A percentile compares a stretch with the other conserved stretches of the same genome.
phyloP scores from a whole-genome alignment of 2,329 filamentous ascomycete genomes.

The Neofusicoccum umdonicola region DNA sequence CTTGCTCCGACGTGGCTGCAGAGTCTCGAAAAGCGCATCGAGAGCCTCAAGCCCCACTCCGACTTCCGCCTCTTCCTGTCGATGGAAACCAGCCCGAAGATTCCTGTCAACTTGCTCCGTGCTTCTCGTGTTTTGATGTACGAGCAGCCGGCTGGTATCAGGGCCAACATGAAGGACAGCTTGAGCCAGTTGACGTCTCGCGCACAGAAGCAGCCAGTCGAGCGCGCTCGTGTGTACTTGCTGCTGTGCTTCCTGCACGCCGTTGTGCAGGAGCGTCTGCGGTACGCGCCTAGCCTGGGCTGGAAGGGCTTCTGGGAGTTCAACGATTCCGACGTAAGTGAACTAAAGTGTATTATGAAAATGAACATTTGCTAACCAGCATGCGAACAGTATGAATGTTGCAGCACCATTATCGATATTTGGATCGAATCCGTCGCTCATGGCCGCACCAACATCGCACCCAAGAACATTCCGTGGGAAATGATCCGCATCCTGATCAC shows the following conservation, averaged over 20 bases:
- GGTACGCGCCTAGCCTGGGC: conserved; percentile 88
- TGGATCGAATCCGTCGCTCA: conserved; percentile 84
- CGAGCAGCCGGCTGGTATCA: conserved; percentile 93
- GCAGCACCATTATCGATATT: conserved; percentile 88
- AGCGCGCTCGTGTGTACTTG: conserved; percentile 85
- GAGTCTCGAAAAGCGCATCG: conserved; percentile 93
- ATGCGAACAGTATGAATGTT: conserved; percentile 73
- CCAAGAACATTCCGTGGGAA: conserved; percentile 92
- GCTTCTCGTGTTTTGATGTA: conserved; percentile 95
- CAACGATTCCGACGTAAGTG: conserved; percentile 77
- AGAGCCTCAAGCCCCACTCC: conserved; percentile 87
- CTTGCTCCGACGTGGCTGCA: conserved; percentile 94
- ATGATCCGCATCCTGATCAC: conserved; percentile 88
- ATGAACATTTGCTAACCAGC: too few relatives aligned
- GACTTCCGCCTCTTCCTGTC: conserved; percentile 95
- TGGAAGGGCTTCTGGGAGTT: conserved; percentile 99
- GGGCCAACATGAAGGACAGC: conserved; percentile 98
- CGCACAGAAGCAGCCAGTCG: conserved; percentile 78
- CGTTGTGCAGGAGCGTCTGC: conserved; percentile 88
- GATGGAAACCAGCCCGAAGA: conserved; percentile 96
- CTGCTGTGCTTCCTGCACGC: conserved; percentile 93
- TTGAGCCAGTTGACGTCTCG: conserved; percentile 77
- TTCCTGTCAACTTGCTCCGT: conserved; percentile 90
- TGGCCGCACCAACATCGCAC: conserved; percentile 87
- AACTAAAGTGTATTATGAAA: too few relatives aligned